phyloP scores from a whole-genome alignment of 2,329 filamentous ascomycete genomes.

The Thermothelomyces thermophilus region DNA sequence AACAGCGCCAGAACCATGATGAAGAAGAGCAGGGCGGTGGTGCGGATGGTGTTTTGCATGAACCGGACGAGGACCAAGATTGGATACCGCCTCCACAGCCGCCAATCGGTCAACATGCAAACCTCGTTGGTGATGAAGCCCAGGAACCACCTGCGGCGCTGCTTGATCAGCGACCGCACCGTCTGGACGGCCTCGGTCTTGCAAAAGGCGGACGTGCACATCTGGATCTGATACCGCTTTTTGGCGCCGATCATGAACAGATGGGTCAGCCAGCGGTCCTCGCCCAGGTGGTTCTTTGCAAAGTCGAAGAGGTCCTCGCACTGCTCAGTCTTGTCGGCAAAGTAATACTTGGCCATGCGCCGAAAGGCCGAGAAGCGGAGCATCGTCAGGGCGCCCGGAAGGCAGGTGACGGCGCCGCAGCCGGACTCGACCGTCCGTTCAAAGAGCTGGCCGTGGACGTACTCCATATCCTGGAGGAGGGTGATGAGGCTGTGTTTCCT shows the following conservation, averaged over 20 bases:
- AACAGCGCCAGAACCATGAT: slow-evolving; percentile 83
- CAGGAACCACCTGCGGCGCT: slow-evolving; percentile 91
- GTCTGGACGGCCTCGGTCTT: slow-evolving; percentile 96
- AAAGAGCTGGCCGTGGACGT: slow-evolving; percentile 93
- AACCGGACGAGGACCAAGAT: slow-evolving; percentile 80
- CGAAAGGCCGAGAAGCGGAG: slow-evolving; percentile 93
- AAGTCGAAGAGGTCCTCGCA: slow-evolving; percentile 96
- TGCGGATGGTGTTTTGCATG: slow-evolving; percentile 93
- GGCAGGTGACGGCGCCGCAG: slow-evolving; percentile 87
- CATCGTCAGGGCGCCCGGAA: slow-evolving; percentile 93
- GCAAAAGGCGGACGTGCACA: slow-evolving; percentile 96
- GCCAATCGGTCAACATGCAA: slow-evolving; percentile 92
- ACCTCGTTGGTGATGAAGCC: slow-evolving; percentile 98
- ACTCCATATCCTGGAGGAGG: slow-evolving; percentile 94
- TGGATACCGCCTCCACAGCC: slow-evolving; percentile 87
- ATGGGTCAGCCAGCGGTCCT: slow-evolving; percentile 95
- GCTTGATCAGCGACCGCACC: slow-evolving; percentile 79
- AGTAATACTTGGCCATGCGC: slow-evolving; percentile 97
- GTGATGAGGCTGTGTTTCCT: slow-evolving; percentile 84
- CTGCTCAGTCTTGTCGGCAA: slow-evolving; percentile 91
- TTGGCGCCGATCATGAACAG: slow-evolving; percentile 97
- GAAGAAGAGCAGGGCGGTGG: slow-evolving; percentile 88
- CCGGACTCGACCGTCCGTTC: slow-evolving; percentile 93
- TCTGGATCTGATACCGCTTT: slow-evolving; percentile 89
- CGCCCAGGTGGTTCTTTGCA: slow-evolving; percentile 88